Base-by-base conservation (phyloP, 805 yeast genomes). In the Barnettozyma populi region DNA sequence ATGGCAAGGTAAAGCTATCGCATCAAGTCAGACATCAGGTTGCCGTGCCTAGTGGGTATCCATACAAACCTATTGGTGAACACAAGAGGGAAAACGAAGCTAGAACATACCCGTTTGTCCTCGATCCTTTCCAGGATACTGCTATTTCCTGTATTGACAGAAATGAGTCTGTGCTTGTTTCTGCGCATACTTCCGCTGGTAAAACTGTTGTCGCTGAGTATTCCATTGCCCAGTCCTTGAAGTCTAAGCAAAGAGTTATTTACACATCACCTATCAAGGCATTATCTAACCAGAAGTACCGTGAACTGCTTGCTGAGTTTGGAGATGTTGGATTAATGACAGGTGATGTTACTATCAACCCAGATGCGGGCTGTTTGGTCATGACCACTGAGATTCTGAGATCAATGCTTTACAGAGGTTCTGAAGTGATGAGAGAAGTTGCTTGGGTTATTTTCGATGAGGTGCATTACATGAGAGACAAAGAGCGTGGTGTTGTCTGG, bases 361-460 rank as follows among this genome's bases (percentile, higher is more conserved):
- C 98, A 4, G 97, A 92, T 59, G 99, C 99, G 4, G 92, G 95
- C 39, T 94, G 99, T 73, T 73, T 94, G 55, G 97, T 94, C 44
- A 94, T 94, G 99, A 94, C 99, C 19, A 94, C 99, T 0, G 99
- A 94, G 69, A 95, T 94, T 84, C 74, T 94, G 60, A 73, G 99
- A 62, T 84, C 95, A 49, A 94, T 94, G 99, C 76, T 94, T 38
- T 94, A 94, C 65, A 77, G 98, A 65, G 99, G 99, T 53, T 88
- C 97, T 13, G 99, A 94, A 65, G 84, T 95, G 41, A 90, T 94
- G 92, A 79, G 99, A 67, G 99, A 94, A 73, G 98, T 94, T 37
- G 97, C 97, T 0, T 94, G 97, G 96, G 99, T 94, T 44, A 82
- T 94, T 36, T 94, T 94, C 56, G 99, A 94, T 68, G 99, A 94